Percentiles rank a stretch among this genome's conserved stretches.
These are phyloP conservation scores for Magnaporthiopsis rhizophila DNA, from an alignment of 2,329 filamentous ascomycete genomes.

Conservation along the genomic window DNA sequence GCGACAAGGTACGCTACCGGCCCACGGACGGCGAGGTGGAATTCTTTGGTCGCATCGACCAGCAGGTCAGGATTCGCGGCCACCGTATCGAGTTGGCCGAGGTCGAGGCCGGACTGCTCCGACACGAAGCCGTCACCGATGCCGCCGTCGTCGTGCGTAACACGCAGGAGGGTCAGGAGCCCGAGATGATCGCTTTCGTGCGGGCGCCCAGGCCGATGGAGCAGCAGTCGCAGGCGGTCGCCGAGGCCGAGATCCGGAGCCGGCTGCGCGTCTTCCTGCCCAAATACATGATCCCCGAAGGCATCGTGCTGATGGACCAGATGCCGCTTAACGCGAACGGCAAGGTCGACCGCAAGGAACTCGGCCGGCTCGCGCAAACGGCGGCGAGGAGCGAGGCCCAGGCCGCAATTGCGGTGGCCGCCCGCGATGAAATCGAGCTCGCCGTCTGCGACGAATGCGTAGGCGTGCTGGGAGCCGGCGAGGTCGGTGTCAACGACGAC, in stretches of 20 bases:
- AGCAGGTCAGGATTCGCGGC: constrained; percentile 13
- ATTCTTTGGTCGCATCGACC: constrained; percentile 12
- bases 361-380: constrained; percentile 19
- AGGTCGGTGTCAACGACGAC: not conserved
- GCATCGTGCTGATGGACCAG: constrained; percentile 38
- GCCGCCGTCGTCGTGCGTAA: not conserved
- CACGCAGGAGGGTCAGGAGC: not conserved
- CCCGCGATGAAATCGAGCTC: not conserved
- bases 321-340: constrained; percentile 53
- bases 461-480: not conserved
- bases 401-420: not conserved
- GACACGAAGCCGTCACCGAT: not conserved
- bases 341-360: constrained; percentile 48
- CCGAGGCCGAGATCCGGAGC: not conserved
- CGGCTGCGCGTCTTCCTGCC: constrained; percentile 32
- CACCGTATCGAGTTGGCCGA: constrained; percentile 13
- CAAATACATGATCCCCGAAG: constrained; percentile 51
- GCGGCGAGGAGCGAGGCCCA: not conserved
- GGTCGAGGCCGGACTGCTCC: constrained; percentile 5
- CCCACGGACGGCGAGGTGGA: constrained; percentile 10
- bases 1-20: constrained; percentile 4
- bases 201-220: not conserved
- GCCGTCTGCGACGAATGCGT: not conserved
- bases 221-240: not conserved
- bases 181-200: not conserved